Evolutionary conservation across 2,329 filamentous ascomycete species (phyloP), one percentile per base, ranked within the genome.

Genomic region (Neofusicoccum cordaticola): DNA sequence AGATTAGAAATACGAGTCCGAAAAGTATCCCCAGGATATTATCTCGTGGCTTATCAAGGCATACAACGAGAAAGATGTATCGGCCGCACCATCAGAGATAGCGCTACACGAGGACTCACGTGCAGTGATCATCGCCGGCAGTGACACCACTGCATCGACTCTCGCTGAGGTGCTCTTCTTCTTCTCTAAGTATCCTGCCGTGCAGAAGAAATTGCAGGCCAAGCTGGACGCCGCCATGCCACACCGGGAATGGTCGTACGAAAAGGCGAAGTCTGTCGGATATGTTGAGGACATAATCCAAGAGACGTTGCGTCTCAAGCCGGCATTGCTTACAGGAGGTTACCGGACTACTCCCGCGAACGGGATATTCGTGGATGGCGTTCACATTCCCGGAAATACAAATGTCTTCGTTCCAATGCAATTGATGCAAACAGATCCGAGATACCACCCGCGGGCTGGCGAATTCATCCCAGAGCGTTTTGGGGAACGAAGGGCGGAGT

Each of bases 1-100:
- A 19, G 4, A 3, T 1, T 50, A 72, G 74, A 68, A 63, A 11
- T 73, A 68, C 65, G 41, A 69, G 27, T 39, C 45, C 8, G 68
- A 75, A 6, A 68, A 76, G 9, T 44, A 72, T 7, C 77, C 75
- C 0, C 67, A 70, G 42, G 77, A 80, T 63, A 71, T 81, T 35
- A 66, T 78, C 9, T 77, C 77, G 0, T 81, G 78, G 78, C 67
- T 80, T 4, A 48, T 79, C 15, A 79, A 79, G 62, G 75, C 78
- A 4, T 68, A 74, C 4, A 70, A 73, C 9, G 75, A 79, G 12
- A 75, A 75, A 19, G 75, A 79, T 19, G 64, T 69, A 2, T 74
- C 73, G 0, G 78, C 76, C 0, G 68, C 77, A 4, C 74, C 74
- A 4, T 73, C 70, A 0, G 52, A 68, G 58, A 69, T 65, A 15